A percentile compares a stretch with the other conserved stretches of the same genome.
Evolutionary conservation across 495 filamentous ascomycete species (phyloP).

Genomic region (Annulohypoxylon moriforme): DNA sequence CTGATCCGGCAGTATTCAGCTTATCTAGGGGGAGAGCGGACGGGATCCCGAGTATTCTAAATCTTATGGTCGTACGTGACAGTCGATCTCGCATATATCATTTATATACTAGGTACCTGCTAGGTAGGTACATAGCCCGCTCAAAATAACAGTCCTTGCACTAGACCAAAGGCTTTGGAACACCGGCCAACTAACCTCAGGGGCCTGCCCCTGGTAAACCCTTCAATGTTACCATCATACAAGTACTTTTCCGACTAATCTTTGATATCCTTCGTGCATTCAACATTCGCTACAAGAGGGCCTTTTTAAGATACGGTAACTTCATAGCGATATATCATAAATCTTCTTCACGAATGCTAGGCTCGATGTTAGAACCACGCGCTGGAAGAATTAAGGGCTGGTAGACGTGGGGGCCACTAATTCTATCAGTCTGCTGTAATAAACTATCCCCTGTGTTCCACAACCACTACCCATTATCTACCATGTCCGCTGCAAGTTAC

Average conservation of each 20-base stretch:
- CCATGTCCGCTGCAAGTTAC: too few relatives aligned
- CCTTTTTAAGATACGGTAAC: not conserved
- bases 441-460: too few relatives aligned
- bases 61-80: conserved; percentile 59
- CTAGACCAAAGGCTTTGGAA: not conserved
- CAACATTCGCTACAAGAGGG: not conserved
- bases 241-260: not conserved
- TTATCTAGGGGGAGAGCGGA: conserved; percentile 55
- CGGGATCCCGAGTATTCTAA: conserved; percentile 60
- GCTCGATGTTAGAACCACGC: too few relatives aligned
- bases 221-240: not conserved
- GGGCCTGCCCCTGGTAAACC: not conserved
- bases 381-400: too few relatives aligned
- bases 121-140: not conserved
- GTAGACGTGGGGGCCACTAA: too few relatives aligned
- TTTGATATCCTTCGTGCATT: not conserved
- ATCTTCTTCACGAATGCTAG: not conserved
- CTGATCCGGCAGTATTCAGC: not conserved
- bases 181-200: not conserved
- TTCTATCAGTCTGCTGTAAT: too few relatives aligned
- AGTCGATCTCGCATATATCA: not conserved
- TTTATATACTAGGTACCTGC: not conserved
- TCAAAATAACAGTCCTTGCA: not conserved
- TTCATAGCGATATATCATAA: not conserved
- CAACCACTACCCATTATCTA: too few relatives aligned